phyloP scores from a whole-genome alignment of 768 basidiomycete genomes.

The Tulasnella sp. region DNA sequence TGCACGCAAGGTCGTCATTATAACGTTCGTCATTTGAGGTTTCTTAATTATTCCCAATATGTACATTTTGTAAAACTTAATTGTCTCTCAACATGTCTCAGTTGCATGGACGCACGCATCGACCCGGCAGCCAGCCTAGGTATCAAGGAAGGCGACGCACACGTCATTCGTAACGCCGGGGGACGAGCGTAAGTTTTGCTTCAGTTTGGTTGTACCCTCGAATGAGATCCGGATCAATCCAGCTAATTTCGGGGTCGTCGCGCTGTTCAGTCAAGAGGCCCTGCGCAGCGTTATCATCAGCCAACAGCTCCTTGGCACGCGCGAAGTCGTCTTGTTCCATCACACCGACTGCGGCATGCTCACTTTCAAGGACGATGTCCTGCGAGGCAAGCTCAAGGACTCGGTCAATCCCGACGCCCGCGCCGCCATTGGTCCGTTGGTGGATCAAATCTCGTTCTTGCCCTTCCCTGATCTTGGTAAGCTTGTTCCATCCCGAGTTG shows the following conservation, averaged over 20 bases:
- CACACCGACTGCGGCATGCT: conserved; percentile 69
- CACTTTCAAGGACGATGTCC: conserved; percentile 37
- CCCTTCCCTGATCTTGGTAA: conserved; percentile 33
- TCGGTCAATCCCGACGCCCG: conserved; percentile 27
- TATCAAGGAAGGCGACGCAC: conserved; percentile 54
- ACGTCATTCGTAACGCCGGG: conserved; percentile 66
- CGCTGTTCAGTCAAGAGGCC: conserved; percentile 41
- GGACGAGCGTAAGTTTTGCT: conserved; percentile 42
- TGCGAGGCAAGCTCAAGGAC: conserved; percentile 40
- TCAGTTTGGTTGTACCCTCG: background rate
- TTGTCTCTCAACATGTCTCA: conserved; percentile 26
- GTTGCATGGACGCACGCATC: conserved; percentile 67
- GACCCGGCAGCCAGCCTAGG: conserved; percentile 51
- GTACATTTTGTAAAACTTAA: background rate
- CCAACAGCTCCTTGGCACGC: conserved; percentile 59
- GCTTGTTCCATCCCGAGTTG: background rate
- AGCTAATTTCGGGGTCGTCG: background rate
- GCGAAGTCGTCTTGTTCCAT: conserved; percentile 55
- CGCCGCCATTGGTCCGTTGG: conserved; percentile 19
- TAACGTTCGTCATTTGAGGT: conserved; percentile 14
- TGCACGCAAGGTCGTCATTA: conserved; percentile 29
- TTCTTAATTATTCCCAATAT: conserved; percentile 8
- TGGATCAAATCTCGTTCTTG: conserved; percentile 43
- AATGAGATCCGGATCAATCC: background rate
- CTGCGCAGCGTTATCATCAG: conserved; percentile 58